A percentile compares a stretch with the other conserved stretches of the same genome.
Evolutionary conservation across 2,329 filamentous ascomycete genomes (phyloP).

Genomic region (Fusarium sp.): DNA sequence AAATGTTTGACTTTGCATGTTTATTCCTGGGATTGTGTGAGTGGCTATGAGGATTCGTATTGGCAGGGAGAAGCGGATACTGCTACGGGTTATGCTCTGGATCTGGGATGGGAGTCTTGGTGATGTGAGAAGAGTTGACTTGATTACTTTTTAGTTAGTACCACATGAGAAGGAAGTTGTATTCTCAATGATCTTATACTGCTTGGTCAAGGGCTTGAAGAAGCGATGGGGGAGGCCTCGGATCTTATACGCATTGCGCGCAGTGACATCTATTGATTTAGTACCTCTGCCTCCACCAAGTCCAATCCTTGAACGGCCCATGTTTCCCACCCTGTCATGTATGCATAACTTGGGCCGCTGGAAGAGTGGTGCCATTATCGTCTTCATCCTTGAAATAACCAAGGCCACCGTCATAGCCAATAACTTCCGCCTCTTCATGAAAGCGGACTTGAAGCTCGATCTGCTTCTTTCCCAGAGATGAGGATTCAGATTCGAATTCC

Average conservation of each 20-base stretch:
- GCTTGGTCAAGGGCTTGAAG: too few relatives aligned
- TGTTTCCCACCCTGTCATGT: not conserved
- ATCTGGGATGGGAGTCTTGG: too few relatives aligned
- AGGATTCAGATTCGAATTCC: not conserved
- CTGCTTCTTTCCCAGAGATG: not conserved
- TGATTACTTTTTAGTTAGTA: not conserved
- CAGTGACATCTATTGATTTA: too few relatives aligned
- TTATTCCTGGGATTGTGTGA: too few relatives aligned
- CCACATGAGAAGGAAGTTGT: not conserved
- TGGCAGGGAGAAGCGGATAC: too few relatives aligned
- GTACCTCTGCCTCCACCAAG: too few relatives aligned
- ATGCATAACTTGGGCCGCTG: not conserved
- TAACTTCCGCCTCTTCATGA: not conserved
- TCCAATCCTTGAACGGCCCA: not conserved
- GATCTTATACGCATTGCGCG: too few relatives aligned
- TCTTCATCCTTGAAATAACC: not conserved
- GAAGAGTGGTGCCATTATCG: not conserved
- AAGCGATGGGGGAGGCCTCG: too few relatives aligned
- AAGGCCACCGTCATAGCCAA: not conserved
- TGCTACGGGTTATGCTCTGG: too few relatives aligned
- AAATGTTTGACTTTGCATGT: too few relatives aligned
- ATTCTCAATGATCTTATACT: too few relatives aligned
- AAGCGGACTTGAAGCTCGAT: not conserved
- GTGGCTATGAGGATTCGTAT: too few relatives aligned
- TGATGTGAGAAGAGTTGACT: not conserved